Evolutionary conservation across 495 filamentous ascomycete genomes (phyloP).

Genomic region (Aspergillus sclerotioniger): DNA sequence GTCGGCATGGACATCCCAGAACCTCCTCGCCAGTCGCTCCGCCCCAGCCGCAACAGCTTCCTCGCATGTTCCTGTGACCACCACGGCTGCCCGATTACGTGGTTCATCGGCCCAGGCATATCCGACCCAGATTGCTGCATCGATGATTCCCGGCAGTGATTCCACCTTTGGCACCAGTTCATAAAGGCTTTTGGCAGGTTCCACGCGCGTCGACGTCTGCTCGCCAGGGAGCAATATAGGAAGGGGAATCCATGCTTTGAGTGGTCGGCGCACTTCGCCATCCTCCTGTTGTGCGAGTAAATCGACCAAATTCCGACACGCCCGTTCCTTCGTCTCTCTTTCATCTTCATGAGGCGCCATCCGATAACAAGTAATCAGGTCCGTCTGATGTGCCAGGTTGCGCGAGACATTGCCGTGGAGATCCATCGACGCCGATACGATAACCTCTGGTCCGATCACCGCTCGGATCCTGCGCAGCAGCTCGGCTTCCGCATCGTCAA

Average conservation of each 20-base stretch:
- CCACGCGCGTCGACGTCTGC: constrained; percentile 55
- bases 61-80: constrained; percentile 53
- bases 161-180: constrained; percentile 47
- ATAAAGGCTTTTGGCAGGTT: constrained; percentile 56
- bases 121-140: constrained; percentile 59
- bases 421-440: constrained; percentile 58
- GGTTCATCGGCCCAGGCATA: constrained; percentile 62
- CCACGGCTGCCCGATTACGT: constrained; percentile 51
- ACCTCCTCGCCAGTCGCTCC: constrained; percentile 44
- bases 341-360: constrained; percentile 55
- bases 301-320: constrained; percentile 51
- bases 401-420: constrained; percentile 57
- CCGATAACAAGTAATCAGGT: constrained; percentile 57
- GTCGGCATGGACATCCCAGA: constrained; percentile 48
- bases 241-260: constrained; percentile 57
- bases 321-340: constrained; percentile 51
- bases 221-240: constrained; percentile 56
- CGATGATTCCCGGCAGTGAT: constrained; percentile 39
- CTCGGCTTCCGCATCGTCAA: constrained; percentile 52
- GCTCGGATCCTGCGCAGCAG: constrained; percentile 47
- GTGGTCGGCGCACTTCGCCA: constrained; percentile 24
- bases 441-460: constrained; percentile 46
- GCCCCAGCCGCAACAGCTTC: constrained; percentile 35
- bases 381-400: constrained; percentile 47
- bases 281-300: constrained; percentile 26